phyloP scores from a whole-genome alignment of 441 rosid species.

The Macaranga tanarius region DNA sequence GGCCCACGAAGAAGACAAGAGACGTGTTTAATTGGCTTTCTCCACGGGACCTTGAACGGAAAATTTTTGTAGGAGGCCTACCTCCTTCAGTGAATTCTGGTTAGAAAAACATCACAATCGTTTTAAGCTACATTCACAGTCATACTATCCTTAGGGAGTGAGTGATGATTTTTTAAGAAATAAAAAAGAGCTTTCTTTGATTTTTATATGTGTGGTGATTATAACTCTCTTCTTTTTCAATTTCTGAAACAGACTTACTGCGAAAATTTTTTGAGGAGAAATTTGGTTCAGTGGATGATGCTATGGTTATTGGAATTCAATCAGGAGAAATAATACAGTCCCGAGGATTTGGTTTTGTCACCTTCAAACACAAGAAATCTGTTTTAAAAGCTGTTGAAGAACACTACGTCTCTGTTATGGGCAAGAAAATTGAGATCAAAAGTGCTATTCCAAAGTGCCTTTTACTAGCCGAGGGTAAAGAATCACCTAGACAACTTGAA shows the following conservation, averaged over 20 bases:
- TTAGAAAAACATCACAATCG: constrained; percentile 27
- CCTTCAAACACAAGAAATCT: constrained; percentile 51
- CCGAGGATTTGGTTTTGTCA: constrained; percentile 65
- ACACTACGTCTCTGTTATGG: constrained; percentile 43
- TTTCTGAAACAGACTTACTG: constrained; percentile 43
- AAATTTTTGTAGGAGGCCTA: constrained; percentile 60
- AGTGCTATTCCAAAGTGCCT: constrained; percentile 39
- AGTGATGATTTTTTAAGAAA: constrained; percentile 6
- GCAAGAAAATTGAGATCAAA: constrained; percentile 62
- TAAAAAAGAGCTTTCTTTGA: neutral
- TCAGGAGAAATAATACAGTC: constrained; percentile 36
- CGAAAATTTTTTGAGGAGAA: constrained; percentile 37
- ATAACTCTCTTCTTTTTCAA: neutral
- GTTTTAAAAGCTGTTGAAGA: constrained; percentile 53
- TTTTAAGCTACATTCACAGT: constrained; percentile 7
- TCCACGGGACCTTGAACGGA: constrained; percentile 31
- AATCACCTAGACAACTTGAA: constrained; percentile 25
- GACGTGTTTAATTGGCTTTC: constrained; percentile 24
- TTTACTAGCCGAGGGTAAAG: constrained; percentile 27
- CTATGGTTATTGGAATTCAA: constrained; percentile 36
- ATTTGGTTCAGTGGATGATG: constrained; percentile 59
- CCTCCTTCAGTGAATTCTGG: constrained; percentile 56
- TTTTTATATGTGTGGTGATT: neutral
- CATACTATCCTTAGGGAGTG: neutral
- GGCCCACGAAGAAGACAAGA: constrained; percentile 31